Evolutionary conservation across 2,329 filamentous ascomycete genomes (phyloP).

Genomic region (Triangularia setosa): DNA sequence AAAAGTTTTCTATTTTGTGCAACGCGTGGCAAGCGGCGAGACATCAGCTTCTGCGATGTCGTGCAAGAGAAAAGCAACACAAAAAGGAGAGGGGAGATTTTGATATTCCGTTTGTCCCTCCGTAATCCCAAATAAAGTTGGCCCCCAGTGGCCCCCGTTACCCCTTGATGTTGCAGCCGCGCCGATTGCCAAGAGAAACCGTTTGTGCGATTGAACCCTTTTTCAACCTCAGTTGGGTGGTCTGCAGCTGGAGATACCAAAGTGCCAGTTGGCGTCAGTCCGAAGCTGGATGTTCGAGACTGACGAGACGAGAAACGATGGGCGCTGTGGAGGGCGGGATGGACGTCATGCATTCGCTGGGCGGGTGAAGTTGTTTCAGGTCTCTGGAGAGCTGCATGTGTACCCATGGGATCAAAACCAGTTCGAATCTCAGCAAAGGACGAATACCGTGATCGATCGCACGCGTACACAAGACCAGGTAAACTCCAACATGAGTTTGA

Average conservation of each 20-base stretch:
- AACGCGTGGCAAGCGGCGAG: constrained; percentile 8
- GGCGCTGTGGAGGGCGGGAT: background rate
- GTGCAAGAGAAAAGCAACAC: background rate
- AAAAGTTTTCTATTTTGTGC: constrained; percentile 1
- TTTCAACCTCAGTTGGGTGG: background rate
- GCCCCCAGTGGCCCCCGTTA: background rate
- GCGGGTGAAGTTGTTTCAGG: background rate
- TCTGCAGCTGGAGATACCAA: background rate
- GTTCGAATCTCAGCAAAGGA: background rate
- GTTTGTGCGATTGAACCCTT: background rate
- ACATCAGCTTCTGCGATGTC: constrained; percentile 6
- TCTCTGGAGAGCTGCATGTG: background rate
- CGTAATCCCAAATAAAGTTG: background rate
- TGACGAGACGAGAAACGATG: background rate
- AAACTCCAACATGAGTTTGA: background rate
- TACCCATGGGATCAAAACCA: background rate
- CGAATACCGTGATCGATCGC: background rate
- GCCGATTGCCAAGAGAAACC: background rate
- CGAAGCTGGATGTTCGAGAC: background rate
- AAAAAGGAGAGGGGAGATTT: constrained; percentile 1
- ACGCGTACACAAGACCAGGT: too few relatives aligned
- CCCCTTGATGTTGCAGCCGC: background rate
- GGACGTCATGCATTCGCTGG: background rate
- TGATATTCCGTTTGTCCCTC: background rate
- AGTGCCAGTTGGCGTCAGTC: background rate